These are phyloP conservation scores for Aspergillus panamensis DNA, from an alignment of 495 filamentous ascomycete genomes.

Conservation along the genomic window DNA sequence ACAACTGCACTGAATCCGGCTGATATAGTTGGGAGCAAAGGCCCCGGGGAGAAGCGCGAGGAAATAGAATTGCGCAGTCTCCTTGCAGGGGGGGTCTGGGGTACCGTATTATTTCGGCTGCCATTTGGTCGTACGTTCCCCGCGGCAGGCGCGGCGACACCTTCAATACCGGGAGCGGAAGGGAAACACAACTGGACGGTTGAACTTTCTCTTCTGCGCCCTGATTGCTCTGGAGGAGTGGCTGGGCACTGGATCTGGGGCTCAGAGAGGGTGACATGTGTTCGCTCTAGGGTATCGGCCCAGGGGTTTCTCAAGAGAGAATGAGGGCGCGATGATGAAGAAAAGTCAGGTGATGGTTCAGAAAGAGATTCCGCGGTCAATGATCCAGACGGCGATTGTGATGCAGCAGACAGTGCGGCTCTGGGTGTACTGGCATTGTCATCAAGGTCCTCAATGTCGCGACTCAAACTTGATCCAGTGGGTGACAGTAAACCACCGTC, in stretches of 20 bases:
- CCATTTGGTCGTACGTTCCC: background rate
- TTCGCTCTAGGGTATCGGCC: slow-evolving; percentile 29
- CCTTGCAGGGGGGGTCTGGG: slow-evolving; percentile 34
- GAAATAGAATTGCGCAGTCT: slow-evolving; percentile 38
- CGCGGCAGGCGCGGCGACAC: slow-evolving; percentile 19
- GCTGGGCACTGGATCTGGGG: slow-evolving; percentile 27
- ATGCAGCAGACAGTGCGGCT: slow-evolving; percentile 33
- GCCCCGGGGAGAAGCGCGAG: slow-evolving; percentile 46
- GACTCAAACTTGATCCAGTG: slow-evolving; percentile 34
- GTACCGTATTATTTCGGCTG: slow-evolving; percentile 24
- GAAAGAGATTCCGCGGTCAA: slow-evolving; percentile 32
- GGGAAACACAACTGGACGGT: slow-evolving; percentile 41
- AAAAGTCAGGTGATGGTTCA: slow-evolving; percentile 28
- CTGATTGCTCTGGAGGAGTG: slow-evolving; percentile 28
- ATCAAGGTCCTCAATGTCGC: slow-evolving; percentile 33
- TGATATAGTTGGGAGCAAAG: slow-evolving; percentile 50
- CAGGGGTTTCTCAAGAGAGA: slow-evolving; percentile 44
- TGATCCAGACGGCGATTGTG: slow-evolving; percentile 36
- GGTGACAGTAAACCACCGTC: slow-evolving; percentile 28
- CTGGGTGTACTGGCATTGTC: slow-evolving; percentile 35
- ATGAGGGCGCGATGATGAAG: slow-evolving; percentile 28
- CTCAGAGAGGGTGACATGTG: slow-evolving; percentile 23
- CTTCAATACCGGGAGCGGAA: slow-evolving; percentile 34
- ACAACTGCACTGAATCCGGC: slow-evolving; percentile 57
- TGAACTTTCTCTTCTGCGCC: slow-evolving; percentile 24